Base-by-base conservation (phyloP, 2,329 filamentous ascomycete species). In the Acephala macrosclerotiorum region DNA sequence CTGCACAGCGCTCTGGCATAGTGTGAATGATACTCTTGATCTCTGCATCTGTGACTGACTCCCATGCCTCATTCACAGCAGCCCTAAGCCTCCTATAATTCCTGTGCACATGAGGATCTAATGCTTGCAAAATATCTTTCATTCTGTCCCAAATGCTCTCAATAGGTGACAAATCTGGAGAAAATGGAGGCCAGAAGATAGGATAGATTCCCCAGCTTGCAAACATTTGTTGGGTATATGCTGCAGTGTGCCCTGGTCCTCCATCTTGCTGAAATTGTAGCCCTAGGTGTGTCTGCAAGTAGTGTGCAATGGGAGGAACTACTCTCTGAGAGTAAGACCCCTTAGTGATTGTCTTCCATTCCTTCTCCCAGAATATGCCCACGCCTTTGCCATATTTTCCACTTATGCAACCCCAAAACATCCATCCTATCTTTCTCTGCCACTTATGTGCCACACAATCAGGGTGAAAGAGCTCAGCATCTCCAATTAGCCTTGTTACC, bases 391-490 rank as follows among this genome's bases (percentile, higher is more conserved):
- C 35, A 45, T 65, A 68, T 61, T 51, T 63, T 1, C 68, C 57
- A 47, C 11, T 57, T 26, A 70, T 65, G 55, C 69, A 58, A 61
- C 58, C 45, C 66, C n/a, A n/a, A n/a, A n/a, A n/a, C n/a, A n/a
- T n/a, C n/a, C n/a, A n/a, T n/a, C n/a, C n/a, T n/a, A n/a, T 70
- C 63, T 69, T 70, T 33, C 49, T 66, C 65, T 69, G 56, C 20
- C 63, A 53, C 11, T 51, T 25, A 9, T 40, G 16, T 33, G 60
- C n/a, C 16, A 71, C 18, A 64, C 49, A 71, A 61, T 66, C 62
- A 20, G 25, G 16, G 38, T 67, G 14, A 25, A 9, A 53, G 8
- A 38, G 36, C 36, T 63, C 38, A 55, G 47, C 8, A 20, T 45
- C 26, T n/a, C 49, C 33, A 25, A 60, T 53, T 26, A 45, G 53